Conservation (phyloP, 23 red algal species). For the Cyanidiococcus yangmingshanensis region DNA sequence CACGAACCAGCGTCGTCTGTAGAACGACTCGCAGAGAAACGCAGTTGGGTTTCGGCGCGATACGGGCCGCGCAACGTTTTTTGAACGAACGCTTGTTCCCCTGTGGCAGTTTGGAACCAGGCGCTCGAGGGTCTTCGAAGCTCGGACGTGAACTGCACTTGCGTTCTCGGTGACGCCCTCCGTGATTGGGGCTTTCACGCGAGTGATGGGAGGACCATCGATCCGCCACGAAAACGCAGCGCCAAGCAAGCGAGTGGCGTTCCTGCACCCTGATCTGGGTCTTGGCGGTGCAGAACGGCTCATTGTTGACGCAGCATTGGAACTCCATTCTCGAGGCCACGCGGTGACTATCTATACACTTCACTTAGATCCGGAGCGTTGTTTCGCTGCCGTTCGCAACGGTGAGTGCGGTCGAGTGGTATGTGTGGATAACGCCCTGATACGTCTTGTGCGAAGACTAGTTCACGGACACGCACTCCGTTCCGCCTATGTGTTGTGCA, state of each 20-base stretch:
- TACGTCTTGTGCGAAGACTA: neutral
- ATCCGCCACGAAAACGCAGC: too few relatives aligned
- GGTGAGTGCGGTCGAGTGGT: neutral
- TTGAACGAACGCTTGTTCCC: too few relatives aligned
- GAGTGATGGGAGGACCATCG: too few relatives aligned
- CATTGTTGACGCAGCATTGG: slow-evolving; percentile 72
- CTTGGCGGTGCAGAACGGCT: slow-evolving; percentile 92
- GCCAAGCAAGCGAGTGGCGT: slow-evolving; percentile 64
- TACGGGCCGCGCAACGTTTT: too few relatives aligned
- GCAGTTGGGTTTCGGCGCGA: too few relatives aligned
- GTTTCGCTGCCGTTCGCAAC: slow-evolving; percentile 44
- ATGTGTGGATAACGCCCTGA: neutral
- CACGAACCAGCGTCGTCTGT: too few relatives aligned
- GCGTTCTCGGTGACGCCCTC: too few relatives aligned
- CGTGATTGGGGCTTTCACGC: too few relatives aligned
- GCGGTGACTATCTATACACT: slow-evolving; percentile 47
- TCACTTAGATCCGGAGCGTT: slow-evolving; percentile 44
- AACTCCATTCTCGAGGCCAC: slow-evolving; percentile 37
- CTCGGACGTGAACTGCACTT: too few relatives aligned
- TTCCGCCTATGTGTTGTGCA: slow-evolving; percentile 46
- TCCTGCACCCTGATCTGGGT: slow-evolving; percentile 96
- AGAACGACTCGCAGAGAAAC: too few relatives aligned
- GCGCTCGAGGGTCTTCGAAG: too few relatives aligned
- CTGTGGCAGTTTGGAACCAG: too few relatives aligned
- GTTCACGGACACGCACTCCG: slow-evolving; percentile 37